Evolutionary conservation across 1,284 basidiomycete genomes (phyloP).

Genomic region (Porogramme epimiltina): DNA sequence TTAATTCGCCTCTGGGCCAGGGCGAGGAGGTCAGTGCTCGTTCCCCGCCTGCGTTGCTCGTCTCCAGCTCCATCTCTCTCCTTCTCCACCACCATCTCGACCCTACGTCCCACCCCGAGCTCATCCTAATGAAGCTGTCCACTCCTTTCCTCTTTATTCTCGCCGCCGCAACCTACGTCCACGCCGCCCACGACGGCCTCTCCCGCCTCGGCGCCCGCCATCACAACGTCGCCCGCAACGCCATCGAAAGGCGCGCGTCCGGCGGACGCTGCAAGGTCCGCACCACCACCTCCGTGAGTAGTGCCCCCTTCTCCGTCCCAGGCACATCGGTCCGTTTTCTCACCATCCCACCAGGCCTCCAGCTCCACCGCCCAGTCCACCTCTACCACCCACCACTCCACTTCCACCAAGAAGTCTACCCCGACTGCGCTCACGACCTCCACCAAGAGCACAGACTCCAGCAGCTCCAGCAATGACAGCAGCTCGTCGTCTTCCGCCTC

Average conservation of each 20-base stretch:
- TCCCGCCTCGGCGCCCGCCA: slow-evolving; percentile 36
- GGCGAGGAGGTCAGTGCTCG: too few species aligned
- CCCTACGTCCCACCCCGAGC: slow-evolving; percentile 20
- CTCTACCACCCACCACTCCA: slow-evolving; percentile 1
- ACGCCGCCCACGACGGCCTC: slow-evolving; percentile 41
- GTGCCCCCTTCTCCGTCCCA: neutral
- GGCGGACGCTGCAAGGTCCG: slow-evolving; percentile 19
- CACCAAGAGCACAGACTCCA: neutral
- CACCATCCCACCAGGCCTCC: slow-evolving; percentile 1
- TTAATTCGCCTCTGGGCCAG: too few species aligned
- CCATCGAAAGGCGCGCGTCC: slow-evolving; percentile 6
- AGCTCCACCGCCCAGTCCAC: neutral
- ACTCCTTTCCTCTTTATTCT: slow-evolving; percentile 42
- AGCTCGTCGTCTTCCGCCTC: neutral
- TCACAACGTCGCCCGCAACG: slow-evolving; percentile 12
- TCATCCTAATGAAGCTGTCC: slow-evolving; percentile 35
- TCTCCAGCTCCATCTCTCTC: slow-evolving; percentile 3
- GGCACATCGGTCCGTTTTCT: neutral
- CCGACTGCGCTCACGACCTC: slow-evolving; percentile 4
- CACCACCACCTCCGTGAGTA: slow-evolving; percentile 11
- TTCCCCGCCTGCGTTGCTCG: neutral
- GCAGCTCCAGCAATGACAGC: neutral
- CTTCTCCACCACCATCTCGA: slow-evolving; percentile 4
- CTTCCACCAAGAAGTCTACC: slow-evolving; percentile 4
- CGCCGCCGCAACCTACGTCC: slow-evolving; percentile 36